Evolutionary conservation across 106 monocot species (phyloP).

Genomic region (Amphibolis antarctica): DNA sequence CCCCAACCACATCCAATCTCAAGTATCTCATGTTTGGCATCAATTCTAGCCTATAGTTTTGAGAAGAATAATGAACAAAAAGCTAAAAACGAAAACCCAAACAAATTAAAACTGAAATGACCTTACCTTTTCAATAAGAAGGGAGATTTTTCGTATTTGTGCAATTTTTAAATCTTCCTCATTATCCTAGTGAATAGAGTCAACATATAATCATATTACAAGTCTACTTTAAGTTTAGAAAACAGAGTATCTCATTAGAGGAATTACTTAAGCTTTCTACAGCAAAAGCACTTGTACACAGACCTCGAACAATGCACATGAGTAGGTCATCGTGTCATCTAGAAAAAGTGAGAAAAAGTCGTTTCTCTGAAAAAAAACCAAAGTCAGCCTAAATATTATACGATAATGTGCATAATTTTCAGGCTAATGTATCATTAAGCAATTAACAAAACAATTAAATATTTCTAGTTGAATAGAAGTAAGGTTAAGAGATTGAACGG

Average conservation of each 20-base stretch:
- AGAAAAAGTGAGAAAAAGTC: conserved; percentile 89
- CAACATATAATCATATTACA: not conserved
- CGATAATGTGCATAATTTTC: no score
- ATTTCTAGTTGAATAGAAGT: no score
- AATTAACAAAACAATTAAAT: no score
- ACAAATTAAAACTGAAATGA: not conserved
- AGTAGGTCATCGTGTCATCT: conserved; percentile 96
- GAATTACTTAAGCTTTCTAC: not conserved
- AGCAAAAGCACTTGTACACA: not conserved
- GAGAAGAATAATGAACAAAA: not conserved
- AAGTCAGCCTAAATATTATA: not conserved
- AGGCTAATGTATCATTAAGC: no score
- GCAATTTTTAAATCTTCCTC: conserved; percentile 78
- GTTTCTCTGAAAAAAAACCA: conserved; percentile 52
- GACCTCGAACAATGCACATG: conserved; percentile 88
- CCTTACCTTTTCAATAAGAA: conserved; percentile 74
- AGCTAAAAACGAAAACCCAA: not conserved
- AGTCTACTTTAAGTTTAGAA: not conserved
- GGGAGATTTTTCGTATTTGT: conserved; percentile 67
- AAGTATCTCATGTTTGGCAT: conserved; percentile 66
- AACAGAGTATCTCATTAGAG: not conserved
- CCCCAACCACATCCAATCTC: conserved; percentile 99
- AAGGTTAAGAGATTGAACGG: no score
- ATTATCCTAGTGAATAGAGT: conserved; percentile 27
- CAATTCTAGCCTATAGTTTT: conserved; percentile 54